Evolutionary conservation across 2,329 filamentous ascomycete species (phyloP), one percentile per base, ranked within the genome.

Genomic region (Emericellopsis atlantica): DNA sequence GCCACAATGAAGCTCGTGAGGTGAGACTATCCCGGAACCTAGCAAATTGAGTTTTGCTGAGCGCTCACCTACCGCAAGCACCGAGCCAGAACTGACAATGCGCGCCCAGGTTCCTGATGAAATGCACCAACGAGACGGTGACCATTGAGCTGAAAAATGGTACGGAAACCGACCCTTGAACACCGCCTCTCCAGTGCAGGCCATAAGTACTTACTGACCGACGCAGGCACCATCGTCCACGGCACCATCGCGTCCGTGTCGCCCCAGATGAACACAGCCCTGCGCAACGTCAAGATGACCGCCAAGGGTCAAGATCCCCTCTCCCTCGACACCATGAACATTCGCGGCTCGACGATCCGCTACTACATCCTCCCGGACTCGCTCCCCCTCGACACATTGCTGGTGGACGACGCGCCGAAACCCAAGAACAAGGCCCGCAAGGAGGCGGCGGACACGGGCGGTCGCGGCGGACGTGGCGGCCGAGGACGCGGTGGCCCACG

Each of bases 381-480:
- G 48, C 74, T 98, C 54, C 90, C 90, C 32, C 76, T 98, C 49
- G 92, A 98, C 64, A 95, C 90, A 33, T 75, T 98, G 40, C 75
- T 98, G 46, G 88, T 98, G 52, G 92, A 98, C 61, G 92, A 98
- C 65, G 80, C 87, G 54, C 88, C 90, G 40, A 98, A 98, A 72
- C 90, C 92, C 46, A 96, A 96, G 83, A 98, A 98, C 70, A 98
- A 98, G 79, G 90, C 92, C 22, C 79, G 90, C 58, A 98, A 98
- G 74, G 92, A 96, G 67, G 74, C 72, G 26, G 75, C 77, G 44
- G 69, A 21, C 10, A 21, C 32, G 5, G 32, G n/a, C n/a, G 80
- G 59, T 23, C 60, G 70, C 35, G 72, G 71, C 36, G 69, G 70
- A 9, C 62, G 72, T 29, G 69, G 77, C 44, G 64, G 70, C 16